phyloP scores from a whole-genome alignment of 176 grass and related monocot species.

The Carex myosuroides region DNA sequence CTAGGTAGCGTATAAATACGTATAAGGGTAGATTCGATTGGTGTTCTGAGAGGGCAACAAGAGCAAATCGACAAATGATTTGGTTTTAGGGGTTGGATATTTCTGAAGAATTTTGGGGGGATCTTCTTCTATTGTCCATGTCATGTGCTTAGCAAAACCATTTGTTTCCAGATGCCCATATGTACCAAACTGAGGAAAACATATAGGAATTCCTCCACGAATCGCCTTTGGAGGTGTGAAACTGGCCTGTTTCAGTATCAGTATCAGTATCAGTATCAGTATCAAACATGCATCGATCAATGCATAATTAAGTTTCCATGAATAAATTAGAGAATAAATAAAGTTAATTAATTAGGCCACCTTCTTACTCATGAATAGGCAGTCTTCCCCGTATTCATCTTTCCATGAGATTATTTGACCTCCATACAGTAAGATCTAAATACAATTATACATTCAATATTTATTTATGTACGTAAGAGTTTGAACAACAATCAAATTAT shows the following conservation, averaged over 20 bases:
- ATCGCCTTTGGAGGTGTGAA: slow-evolving; percentile 82
- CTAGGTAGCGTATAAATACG: slow-evolving; percentile 30
- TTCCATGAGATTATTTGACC: slow-evolving; percentile 79
- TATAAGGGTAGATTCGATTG: slow-evolving; percentile 74
- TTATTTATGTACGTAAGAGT: not conserved
- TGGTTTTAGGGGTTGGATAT: slow-evolving; percentile 46
- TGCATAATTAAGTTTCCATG: not conserved
- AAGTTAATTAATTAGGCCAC: slow-evolving; percentile 18
- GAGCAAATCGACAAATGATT: slow-evolving; percentile 77
- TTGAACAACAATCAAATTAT: not conserved
- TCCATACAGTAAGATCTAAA: slow-evolving; percentile 57
- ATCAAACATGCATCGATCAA: not conserved
- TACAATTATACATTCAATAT: too few species aligned
- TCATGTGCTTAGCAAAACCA: slow-evolving; percentile 71
- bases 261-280: not conserved
- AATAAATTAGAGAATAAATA: not conserved
- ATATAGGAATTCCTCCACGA: slow-evolving; percentile 88
- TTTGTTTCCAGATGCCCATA: slow-evolving; percentile 85
- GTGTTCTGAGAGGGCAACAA: slow-evolving; percentile 70
- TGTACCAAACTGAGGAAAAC: slow-evolving; percentile 94
- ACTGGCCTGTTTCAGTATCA: slow-evolving; percentile 44
- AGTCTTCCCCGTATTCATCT: slow-evolving; percentile 72
- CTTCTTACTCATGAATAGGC: slow-evolving; percentile 74
- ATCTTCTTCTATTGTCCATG: slow-evolving; percentile 63
- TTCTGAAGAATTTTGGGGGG: slow-evolving; percentile 42